phyloP scores from a whole-genome alignment of 345 rosid species.

The rapeseed (Brassica napus) region Da-Ae NC_063446.1:21894501-21895000 shows the following conservation, averaged over 20 bases:
- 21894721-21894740: too few species aligned
- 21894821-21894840: constrained; percentile 63
- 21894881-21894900: constrained; percentile 87
- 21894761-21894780: too few species aligned
- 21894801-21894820: too few species aligned
- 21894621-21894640: background rate
- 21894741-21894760: too few species aligned
- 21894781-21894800: too few species aligned
- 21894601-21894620: background rate
- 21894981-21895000: constrained; percentile 64
- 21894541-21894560: too few species aligned
- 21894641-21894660: background rate
- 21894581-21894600: background rate
- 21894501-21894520: too few species aligned
- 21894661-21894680: background rate
- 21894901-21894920: constrained; percentile 78
- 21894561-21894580: too few species aligned
- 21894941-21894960: constrained; percentile 67
- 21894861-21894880: constrained; percentile 75
- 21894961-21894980: constrained; percentile 74
- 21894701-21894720: background rate
- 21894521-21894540: too few species aligned
- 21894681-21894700: background rate
- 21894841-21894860: constrained; percentile 61
- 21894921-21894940: constrained; percentile 64